Evolutionary conservation across 495 filamentous ascomycete species (phyloP).

Genomic region (Aspergillus hancockii): DNA sequence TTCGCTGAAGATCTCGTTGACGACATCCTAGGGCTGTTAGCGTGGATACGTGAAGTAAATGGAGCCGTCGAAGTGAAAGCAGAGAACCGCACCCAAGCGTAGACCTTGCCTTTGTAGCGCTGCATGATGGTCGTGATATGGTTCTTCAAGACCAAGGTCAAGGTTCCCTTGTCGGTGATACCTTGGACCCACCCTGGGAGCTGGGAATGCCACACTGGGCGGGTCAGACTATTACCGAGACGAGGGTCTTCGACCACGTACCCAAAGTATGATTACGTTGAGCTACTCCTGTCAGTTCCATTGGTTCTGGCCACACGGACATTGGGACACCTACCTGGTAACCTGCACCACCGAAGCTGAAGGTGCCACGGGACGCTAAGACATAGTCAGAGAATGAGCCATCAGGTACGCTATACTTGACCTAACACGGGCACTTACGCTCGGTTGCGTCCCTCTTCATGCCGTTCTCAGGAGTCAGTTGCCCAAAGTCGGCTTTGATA

Average conservation of each 20-base stretch:
- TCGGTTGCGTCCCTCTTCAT: slow-evolving; percentile 56
- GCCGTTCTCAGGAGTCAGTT: slow-evolving; percentile 56
- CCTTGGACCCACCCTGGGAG: slow-evolving; percentile 50
- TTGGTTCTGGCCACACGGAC: no score
- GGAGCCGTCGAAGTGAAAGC: no score
- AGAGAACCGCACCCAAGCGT: slow-evolving; percentile 42
- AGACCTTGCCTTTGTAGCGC: slow-evolving; percentile 46
- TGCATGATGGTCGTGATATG: slow-evolving; percentile 28
- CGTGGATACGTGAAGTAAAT: no score
- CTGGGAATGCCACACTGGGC: slow-evolving; percentile 52
- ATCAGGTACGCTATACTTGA: neutral
- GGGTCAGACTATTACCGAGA: slow-evolving; percentile 1
- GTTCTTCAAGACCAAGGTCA: slow-evolving; percentile 41
- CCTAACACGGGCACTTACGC: slow-evolving; percentile 27
- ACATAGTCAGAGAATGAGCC: slow-evolving; percentile 17
- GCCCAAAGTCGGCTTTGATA: slow-evolving; percentile 49
- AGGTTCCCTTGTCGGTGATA: slow-evolving; percentile 45
- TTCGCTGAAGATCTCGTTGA: slow-evolving; percentile 71
- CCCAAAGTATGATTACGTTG: slow-evolving; percentile 52
- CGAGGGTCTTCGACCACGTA: slow-evolving; percentile 18
- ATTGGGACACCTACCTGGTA: slow-evolving; percentile 31
- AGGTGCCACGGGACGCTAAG: slow-evolving; percentile 38
- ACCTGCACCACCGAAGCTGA: slow-evolving; percentile 45
- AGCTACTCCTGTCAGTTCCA: slow-evolving; percentile 34
- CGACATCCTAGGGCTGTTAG: slow-evolving; percentile 54